Evolutionary conservation across 148 eudicot species (phyloP), one percentile per base, ranked within the genome.

Genomic region (Amaranthus hypochondriacus): DNA sequence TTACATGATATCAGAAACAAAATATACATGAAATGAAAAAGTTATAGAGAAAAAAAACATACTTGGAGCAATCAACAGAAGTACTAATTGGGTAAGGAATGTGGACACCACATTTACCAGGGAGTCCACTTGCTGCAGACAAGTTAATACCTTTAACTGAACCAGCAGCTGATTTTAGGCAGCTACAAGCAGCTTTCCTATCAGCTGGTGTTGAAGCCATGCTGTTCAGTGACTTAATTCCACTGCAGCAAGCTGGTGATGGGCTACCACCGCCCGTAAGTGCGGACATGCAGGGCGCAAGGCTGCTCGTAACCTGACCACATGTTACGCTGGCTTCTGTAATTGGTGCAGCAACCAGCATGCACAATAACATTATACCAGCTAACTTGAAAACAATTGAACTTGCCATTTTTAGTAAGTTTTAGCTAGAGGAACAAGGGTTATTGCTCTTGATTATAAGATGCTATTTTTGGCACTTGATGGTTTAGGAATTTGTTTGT

Each of bases 321-420:
- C 90, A 87, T 0, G 79, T 66, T 14, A 87, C 57, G 11, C 80
- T 72, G 1, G 75, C 88, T 69, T 83, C 78, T 5, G 84, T 80
- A 65, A 57, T 48, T 11, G 86, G 82, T 21, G 81, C 75, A 28
- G 15, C 48, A 72, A 80, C 75, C 73, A 83, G 43, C 86, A 88
- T 82, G 80, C 84, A 76, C 70, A 79, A 8, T 2, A 81, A 3
- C 57, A 69, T 65, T 47, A 76, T 62, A 50, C 69, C 73, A 9
- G 71, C 72, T 2, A 76, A 11, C 84, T 77, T 81, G 11, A 74
- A 6, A 7, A 71, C 3, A 10, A 9, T 57, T 68, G 82, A 66
- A 73, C 28, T 70, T 3, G 71, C 80, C 81, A 81, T 81, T 62
- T 2, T 11, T 3, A 11, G 10, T 10, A 10, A 5, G 55, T 9